A percentile compares a stretch with the other conserved stretches of the same genome.
phyloP scores from a whole-genome alignment of 108 stramenopile species.

The Schizochytrium sp. region DNA sequence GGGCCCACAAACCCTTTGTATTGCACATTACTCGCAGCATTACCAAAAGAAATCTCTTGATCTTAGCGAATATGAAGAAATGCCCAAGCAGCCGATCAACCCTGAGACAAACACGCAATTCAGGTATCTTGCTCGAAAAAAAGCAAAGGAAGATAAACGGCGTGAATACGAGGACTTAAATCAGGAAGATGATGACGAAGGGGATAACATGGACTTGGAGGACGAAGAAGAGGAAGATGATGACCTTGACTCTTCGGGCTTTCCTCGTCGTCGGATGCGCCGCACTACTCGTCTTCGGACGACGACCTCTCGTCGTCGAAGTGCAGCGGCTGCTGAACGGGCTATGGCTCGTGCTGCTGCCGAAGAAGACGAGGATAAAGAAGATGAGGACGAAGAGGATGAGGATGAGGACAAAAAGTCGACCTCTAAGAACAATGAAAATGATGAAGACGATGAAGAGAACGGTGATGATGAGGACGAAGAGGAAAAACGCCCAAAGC shows the following conservation, averaged over 20 bases:
- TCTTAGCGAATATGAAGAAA: conserved; percentile 8
- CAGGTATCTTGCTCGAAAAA: conserved; percentile 34
- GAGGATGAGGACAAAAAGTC: background rate
- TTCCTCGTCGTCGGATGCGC: background rate
- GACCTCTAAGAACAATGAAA: no score
- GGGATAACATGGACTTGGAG: background rate
- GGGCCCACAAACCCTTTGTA: conserved; percentile 31
- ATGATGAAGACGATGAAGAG: background rate
- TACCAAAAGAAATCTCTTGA: conserved; percentile 39
- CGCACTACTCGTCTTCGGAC: background rate
- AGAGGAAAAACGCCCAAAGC: no score
- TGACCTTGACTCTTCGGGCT: background rate
- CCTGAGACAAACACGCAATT: conserved; percentile 41
- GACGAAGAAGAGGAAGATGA: background rate
- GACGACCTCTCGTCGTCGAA: background rate
- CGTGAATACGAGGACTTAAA: background rate
- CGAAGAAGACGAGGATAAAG: background rate
- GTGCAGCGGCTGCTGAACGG: background rate
- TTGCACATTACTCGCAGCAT: conserved; percentile 16
- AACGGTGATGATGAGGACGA: no score
- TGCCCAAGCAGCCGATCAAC: conserved; percentile 46
- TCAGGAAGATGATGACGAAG: background rate
- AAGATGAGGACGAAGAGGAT: background rate
- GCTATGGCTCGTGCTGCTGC: background rate
- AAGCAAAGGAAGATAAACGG: background rate